Evolutionary conservation across 2,329 filamentous ascomycete species (phyloP).

Genomic region (Lecanosticta acicola): DNA sequence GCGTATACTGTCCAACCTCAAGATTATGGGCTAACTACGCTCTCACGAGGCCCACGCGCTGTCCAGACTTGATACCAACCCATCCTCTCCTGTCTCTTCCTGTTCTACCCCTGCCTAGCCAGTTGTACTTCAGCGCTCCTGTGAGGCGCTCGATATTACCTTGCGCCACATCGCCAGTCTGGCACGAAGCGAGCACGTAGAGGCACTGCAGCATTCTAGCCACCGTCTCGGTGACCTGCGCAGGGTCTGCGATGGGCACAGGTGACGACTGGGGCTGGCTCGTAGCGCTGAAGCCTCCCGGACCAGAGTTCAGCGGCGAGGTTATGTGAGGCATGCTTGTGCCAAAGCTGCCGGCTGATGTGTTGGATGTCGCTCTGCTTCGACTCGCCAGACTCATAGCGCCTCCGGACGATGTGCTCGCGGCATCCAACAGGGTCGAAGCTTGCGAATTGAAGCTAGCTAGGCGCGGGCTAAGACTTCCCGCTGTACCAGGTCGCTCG

Average conservation of each 20-base stretch:
- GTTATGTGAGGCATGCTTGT: conserved; percentile 35
- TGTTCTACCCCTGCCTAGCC: conserved; percentile 84
- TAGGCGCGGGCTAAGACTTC: conserved; percentile 67
- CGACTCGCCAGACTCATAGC: conserved; percentile 48
- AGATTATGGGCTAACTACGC: conserved; percentile 2
- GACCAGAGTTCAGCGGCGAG: conserved; percentile 19
- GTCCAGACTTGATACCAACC: conserved; percentile 58
- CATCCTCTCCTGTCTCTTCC: conserved; percentile 85
- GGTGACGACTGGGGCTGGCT: conserved; percentile 19
- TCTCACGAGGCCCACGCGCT: conserved; percentile 26
- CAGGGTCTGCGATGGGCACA: conserved; percentile 34
- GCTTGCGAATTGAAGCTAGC: conserved; percentile 74
- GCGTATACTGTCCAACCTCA: neutral
- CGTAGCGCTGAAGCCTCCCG: conserved; percentile 21
- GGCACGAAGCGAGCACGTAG: conserved; percentile 76
- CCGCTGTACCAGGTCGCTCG: conserved; percentile 57
- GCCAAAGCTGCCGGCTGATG: conserved; percentile 49
- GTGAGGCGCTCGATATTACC: conserved; percentile 76
- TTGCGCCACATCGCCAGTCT: conserved; percentile 65
- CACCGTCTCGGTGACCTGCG: conserved; percentile 87
- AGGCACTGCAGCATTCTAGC: conserved; percentile 95
- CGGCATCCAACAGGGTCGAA: conserved; percentile 69
- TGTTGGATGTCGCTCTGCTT: conserved; percentile 80
- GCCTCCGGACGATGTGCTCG: conserved; percentile 43
- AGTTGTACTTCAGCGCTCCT: conserved; percentile 89